These are phyloP conservation scores for Hyphodiscus sp. DNA, from an alignment of 2,329 filamentous ascomycete species.

Conservation along the genomic window DNA sequence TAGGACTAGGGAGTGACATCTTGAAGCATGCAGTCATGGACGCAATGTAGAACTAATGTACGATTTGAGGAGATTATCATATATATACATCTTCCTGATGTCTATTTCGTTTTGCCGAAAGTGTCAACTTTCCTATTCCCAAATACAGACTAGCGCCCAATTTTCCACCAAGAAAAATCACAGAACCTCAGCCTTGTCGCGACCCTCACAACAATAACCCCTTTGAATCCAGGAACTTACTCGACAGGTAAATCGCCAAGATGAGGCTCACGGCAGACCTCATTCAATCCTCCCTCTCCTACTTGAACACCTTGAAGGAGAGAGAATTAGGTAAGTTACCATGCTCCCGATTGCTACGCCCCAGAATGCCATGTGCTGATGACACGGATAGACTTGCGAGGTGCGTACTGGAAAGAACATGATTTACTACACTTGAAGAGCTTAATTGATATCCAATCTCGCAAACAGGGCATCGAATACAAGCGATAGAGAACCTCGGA, in stretches of 20 bases:
- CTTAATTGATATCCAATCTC: slow-evolving; percentile 73
- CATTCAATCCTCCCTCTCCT: slow-evolving; percentile 90
- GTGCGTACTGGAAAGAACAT: slow-evolving; percentile 90
- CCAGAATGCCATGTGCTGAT: too few species aligned
- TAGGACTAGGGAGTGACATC: not conserved
- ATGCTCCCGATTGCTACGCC: too few species aligned
- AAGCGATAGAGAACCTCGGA: slow-evolving; percentile 94
- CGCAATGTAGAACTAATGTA: not conserved
- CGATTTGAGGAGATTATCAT: not conserved
- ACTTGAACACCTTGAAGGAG: slow-evolving; percentile 97
- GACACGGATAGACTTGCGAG: slow-evolving; percentile 68
- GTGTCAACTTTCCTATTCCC: not conserved
- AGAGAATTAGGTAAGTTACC: slow-evolving; percentile 61
- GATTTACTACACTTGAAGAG: slow-evolving; percentile 82
- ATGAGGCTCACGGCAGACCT: slow-evolving; percentile 97
- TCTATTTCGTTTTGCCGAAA: too few species aligned
- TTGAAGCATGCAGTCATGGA: slow-evolving; percentile 11
- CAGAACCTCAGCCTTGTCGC: slow-evolving; percentile 6
- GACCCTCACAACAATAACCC: not conserved
- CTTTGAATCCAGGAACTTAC: not conserved
- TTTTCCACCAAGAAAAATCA: not conserved
- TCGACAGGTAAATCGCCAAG: slow-evolving; percentile 13
- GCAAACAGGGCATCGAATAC: slow-evolving; percentile 87
- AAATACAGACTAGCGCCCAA: slow-evolving; percentile 10
- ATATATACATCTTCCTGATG: not conserved